phyloP scores from a whole-genome alignment of 208 protist species.

The Leishmania martiniquensis region DNA sequence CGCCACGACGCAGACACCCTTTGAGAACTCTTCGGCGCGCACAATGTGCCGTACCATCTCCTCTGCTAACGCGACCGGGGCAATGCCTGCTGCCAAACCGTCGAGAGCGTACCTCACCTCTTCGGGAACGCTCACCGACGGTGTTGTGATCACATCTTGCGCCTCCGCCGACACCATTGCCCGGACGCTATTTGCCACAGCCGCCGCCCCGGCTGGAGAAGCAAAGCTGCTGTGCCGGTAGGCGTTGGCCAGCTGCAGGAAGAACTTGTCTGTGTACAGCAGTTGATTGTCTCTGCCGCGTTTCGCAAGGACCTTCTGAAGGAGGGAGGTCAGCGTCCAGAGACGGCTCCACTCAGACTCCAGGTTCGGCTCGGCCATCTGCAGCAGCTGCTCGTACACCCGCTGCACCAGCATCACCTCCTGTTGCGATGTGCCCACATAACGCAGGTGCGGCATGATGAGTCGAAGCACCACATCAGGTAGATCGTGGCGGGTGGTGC shows the following conservation, averaged over 20 bases:
- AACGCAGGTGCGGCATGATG: constrained; percentile 51
- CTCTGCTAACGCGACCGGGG: constrained; percentile 57
- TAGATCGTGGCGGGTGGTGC: constrained; percentile 20
- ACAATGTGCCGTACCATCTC: constrained; percentile 69
- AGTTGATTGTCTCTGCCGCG: constrained; percentile 38
- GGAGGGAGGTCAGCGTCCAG: constrained; percentile 50
- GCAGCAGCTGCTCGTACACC: constrained; percentile 56
- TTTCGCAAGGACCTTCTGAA: constrained; percentile 59
- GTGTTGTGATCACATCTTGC: constrained; percentile 9
- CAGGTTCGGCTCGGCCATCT: constrained; percentile 31
- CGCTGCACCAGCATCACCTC: constrained; percentile 73
- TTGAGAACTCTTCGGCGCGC: constrained; percentile 44
- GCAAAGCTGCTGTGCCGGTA: constrained; percentile 36
- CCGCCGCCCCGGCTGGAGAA: constrained; percentile 17
- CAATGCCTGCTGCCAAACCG: constrained; percentile 39
- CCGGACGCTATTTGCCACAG: constrained; percentile 33
- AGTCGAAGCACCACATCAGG: constrained; percentile 46
- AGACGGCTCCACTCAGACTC: constrained; percentile 67
- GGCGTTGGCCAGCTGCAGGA: constrained; percentile 53
- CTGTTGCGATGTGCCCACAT: constrained; percentile 48
- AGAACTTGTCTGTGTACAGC: constrained; percentile 79
- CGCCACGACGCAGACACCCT: constrained; percentile 61
- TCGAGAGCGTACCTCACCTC: constrained; percentile 62
- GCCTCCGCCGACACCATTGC: constrained; percentile 54
- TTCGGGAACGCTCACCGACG: constrained; percentile 6